A percentile compares a stretch with the other conserved stretches of the same genome.
phyloP scores from a whole-genome alignment of 495 filamentous ascomycete species.

The Tricharina praecox region DNA sequence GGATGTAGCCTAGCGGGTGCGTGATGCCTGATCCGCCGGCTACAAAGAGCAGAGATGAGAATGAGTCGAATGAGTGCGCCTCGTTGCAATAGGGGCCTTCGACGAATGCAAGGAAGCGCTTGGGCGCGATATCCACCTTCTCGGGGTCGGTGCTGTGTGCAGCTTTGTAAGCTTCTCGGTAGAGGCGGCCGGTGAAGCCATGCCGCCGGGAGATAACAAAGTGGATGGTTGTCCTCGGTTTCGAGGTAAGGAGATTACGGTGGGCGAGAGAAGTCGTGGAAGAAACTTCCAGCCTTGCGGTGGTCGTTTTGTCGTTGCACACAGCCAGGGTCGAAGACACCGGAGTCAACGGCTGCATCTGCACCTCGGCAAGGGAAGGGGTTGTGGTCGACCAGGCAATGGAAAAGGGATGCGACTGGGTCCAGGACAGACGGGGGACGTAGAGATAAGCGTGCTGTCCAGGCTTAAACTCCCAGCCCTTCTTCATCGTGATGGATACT shows the following conservation, averaged over 20 bases:
- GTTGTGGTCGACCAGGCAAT: conserved; percentile 53
- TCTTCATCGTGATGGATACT: conserved; percentile 64
- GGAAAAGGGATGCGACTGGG: conserved; percentile 88
- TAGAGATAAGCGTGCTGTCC: conserved; percentile 84
- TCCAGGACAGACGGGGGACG: conserved; percentile 53
- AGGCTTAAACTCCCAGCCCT: conserved; percentile 58
- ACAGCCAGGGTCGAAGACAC: conserved; percentile 3
- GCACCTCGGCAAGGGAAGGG: background rate
- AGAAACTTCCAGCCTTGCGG: background rate
- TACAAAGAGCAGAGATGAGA: conserved; percentile 77
- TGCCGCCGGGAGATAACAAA: conserved; percentile 72
- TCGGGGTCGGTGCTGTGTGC: conserved; percentile 15
- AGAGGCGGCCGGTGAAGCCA: conserved; percentile 74
- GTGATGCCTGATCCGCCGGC: conserved; percentile 90
- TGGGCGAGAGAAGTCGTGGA: background rate
- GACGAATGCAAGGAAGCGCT: conserved; percentile 42
- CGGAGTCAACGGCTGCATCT: background rate
- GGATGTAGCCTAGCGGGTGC: conserved; percentile 78
- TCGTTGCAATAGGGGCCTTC: conserved; percentile 74
- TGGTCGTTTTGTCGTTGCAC: background rate
- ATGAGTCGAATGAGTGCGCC: conserved; percentile 67
- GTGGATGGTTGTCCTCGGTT: conserved; percentile 18
- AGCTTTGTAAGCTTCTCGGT: conserved; percentile 37
- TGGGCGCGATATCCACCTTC: conserved; percentile 10
- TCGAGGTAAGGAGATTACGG: conserved; percentile 6